Base-by-base conservation (phyloP, 768 basidiomycete genomes). In the Gymnopilus dilepis region DNA sequence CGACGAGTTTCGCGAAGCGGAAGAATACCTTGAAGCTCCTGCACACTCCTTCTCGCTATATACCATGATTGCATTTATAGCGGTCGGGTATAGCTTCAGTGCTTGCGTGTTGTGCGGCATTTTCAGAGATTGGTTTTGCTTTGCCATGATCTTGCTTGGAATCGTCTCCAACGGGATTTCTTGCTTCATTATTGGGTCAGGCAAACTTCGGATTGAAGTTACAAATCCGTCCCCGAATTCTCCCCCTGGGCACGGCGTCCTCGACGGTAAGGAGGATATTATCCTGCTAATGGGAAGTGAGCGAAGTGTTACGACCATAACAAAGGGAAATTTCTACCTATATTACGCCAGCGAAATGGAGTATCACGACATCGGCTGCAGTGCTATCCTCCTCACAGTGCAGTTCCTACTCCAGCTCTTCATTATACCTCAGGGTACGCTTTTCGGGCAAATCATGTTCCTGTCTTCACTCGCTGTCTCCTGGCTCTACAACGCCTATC, bases 371-470 rank as follows among this genome's bases (percentile, higher is more conserved):
- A 67, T 67, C 7, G 66, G 63, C 13, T 40, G 45, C 37, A 60
- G 63, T 38, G 61, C 66, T 6, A 51, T 62, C 7, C 56, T 56
- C 3, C 52, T 67, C n/a, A 67, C 63, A 11, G 22, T 53, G 11
- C 66, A 67, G 33, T 67, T 67, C 40, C 63, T 67, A 24, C 60
- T 67, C 19, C 66, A 67, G 41, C 63, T 37, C 34, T 37, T 37
- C 34, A 9, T 37, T 8, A 37, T 37, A 2, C 7, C 34, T 3
- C 34, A 37, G 47, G 66, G 66, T 21, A 52, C 47, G 19, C 66
- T 67, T 28, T 62, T 67, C 13, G 63, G 66, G 1, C 66, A 67
- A 28, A 64, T 67, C 48, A 64, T 67, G 63, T 67, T 67, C 31
- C 40, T 67, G 4, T 59, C 58, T 7, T 59, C 66, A 2, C 59